Conservation (phyloP, 371 early-diverging fungal genomes). For the Circinella umbellata region DNA sequence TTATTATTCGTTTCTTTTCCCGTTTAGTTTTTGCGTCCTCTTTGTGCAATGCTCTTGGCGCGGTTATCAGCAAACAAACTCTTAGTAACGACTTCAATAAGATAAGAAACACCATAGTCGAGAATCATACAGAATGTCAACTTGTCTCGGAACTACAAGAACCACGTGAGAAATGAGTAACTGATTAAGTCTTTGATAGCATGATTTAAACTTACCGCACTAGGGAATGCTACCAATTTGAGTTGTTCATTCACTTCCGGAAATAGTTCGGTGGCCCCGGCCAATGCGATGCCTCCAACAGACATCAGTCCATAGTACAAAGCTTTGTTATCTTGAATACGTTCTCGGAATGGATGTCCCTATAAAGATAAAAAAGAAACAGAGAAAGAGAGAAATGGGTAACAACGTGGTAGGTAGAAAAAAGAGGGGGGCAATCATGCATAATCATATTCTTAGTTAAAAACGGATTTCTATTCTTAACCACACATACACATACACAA, state of each 20-base stretch:
- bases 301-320: slow-evolving; percentile 88
- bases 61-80: slow-evolving; percentile 74
- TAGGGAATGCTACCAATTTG: slow-evolving; percentile 92
- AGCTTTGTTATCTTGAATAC: slow-evolving; percentile 93
- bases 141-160: slow-evolving; percentile 66
- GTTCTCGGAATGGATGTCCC: slow-evolving; percentile 99
- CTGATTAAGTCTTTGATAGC: slow-evolving; percentile 19
- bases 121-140: slow-evolving; percentile 72
- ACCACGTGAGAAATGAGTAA: slow-evolving; percentile 8
- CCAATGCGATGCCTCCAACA: slow-evolving; percentile 87
- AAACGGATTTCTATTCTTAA: no score
- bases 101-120: slow-evolving; percentile 75
- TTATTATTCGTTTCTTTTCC: no score
- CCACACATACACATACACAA: no score
- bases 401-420: no score
- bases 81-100: slow-evolving; percentile 67
- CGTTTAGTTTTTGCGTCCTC: slow-evolving; percentile 18
- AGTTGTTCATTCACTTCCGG: slow-evolving; percentile 92
- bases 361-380: slow-evolving; percentile 23
- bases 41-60: slow-evolving; percentile 64
- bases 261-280: slow-evolving; percentile 89
- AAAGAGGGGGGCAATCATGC: no score
- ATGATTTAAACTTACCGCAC: slow-evolving; percentile 55
- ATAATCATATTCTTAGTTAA: no score
- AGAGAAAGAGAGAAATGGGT: no score